Percentiles rank a stretch among this genome's conserved stretches.
Evolutionary conservation across 2,329 filamentous ascomycete genomes (phyloP).

Genomic region (Phyllosticta citrichinensis): DNA sequence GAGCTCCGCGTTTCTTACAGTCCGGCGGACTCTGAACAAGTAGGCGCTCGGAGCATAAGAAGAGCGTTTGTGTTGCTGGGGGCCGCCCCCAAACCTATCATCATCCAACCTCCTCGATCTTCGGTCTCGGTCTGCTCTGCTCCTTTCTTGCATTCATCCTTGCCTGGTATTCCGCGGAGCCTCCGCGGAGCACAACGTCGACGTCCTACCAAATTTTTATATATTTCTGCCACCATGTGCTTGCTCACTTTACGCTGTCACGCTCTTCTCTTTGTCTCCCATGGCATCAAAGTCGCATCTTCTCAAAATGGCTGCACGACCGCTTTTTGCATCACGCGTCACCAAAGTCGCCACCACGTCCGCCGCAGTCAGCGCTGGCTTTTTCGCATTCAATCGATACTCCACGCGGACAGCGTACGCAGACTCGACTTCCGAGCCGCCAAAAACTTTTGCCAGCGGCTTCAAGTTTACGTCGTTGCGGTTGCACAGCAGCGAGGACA

Average conservation of each 20-base stretch:
- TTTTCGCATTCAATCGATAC: neutral
- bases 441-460: neutral
- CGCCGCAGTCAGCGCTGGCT: neutral
- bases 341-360: neutral
- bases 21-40: neutral
- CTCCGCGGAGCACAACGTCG: neutral
- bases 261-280: neutral
- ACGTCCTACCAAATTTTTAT: neutral
- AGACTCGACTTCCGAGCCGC: neutral
- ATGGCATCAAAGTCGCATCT: neutral
- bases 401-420: neutral
- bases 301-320: neutral
- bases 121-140: neutral
- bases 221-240: neutral
- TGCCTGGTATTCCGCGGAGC: neutral
- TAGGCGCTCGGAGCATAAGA: neutral
- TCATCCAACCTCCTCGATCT: neutral
- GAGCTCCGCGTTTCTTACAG: neutral
- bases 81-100: neutral
- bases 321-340: neutral
- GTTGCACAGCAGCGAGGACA: slow-evolving; percentile 6
- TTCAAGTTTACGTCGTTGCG: slow-evolving; percentile 4
- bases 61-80: neutral
- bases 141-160: neutral
- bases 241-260: neutral